A percentile compares a stretch with the other conserved stretches of the same genome.
Evolutionary conservation across 345 rosid species (phyloP).

Genomic region (Pelargonium nanum): DNA sequence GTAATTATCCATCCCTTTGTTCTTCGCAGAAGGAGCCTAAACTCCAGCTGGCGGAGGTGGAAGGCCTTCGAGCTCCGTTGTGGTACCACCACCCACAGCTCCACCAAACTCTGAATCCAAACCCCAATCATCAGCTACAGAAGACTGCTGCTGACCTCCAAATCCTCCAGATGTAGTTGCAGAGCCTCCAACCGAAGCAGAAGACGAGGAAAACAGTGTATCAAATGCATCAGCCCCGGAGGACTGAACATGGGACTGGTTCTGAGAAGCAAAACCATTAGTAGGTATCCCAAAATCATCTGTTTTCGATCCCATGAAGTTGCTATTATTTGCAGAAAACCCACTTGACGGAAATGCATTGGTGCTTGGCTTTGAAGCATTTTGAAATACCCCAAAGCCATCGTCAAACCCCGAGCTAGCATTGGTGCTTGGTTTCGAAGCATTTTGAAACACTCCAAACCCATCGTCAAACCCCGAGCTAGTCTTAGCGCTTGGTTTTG

Average conservation of each 20-base stretch:
- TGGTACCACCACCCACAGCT: constrained; percentile 39
- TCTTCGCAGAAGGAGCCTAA: constrained; percentile 65
- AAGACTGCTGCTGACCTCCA: constrained; percentile 39
- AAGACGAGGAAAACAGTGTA: constrained; percentile 41
- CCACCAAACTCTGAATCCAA: constrained; percentile 59
- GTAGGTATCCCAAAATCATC: constrained; percentile 48
- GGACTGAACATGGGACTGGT: constrained; percentile 30
- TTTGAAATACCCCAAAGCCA: constrained; percentile 51
- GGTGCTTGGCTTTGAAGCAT: constrained; percentile 39
- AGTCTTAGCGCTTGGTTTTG: constrained; percentile 26
- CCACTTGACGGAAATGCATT: constrained; percentile 33
- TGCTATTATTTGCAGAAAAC: constrained; percentile 20
- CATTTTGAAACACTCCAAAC: constrained; percentile 49
- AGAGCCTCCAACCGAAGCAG: constrained; percentile 29
- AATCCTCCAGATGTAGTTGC: constrained; percentile 25
- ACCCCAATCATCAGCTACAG: constrained; percentile 75
- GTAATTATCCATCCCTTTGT: constrained; percentile 75
- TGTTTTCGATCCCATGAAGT: constrained; percentile 30
- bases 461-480: constrained; percentile 19
- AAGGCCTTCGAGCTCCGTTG: constrained; percentile 92
- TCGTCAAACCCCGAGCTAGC: constrained; percentile 23
- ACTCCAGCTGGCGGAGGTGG: constrained; percentile 93
- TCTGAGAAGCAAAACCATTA: constrained; percentile 31
- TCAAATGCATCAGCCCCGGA: constrained; percentile 48
- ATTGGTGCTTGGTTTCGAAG: constrained; percentile 28